These are phyloP conservation scores for Lachancea meyersii DNA, from an alignment of 805 yeast species.

Conservation along the genomic window DNA sequence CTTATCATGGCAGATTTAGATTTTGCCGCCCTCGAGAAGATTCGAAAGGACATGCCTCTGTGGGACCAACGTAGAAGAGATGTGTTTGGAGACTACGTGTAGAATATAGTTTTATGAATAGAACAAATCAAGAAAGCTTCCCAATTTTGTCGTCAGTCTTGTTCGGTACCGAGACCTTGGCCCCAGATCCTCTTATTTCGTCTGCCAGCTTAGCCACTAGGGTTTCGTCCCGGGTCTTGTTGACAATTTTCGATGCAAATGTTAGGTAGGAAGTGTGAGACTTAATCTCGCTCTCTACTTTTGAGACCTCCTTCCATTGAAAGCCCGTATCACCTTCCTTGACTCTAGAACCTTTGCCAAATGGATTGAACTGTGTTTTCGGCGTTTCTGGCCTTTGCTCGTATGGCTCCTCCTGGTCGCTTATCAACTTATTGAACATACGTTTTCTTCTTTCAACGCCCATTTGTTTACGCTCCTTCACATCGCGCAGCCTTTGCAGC, in stretches of 20 bases:
- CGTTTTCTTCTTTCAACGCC: conserved; percentile 54
- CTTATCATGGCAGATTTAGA: conserved; percentile 65
- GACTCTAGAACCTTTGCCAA: conserved; percentile 82
- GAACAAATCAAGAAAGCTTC: not conserved
- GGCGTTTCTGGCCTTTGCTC: conserved; percentile 32
- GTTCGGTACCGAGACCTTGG: conserved; percentile 1
- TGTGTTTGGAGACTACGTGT: conserved; percentile 35
- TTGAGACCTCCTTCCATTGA: conserved; percentile 80
- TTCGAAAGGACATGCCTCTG: conserved; percentile 71
- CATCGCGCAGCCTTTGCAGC: conserved; percentile 69
- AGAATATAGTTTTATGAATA: not conserved
- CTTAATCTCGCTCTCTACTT: conserved; percentile 77
- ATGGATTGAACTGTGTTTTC: conserved; percentile 71
- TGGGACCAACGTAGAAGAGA: conserved; percentile 66
- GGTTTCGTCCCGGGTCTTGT: conserved; percentile 18
- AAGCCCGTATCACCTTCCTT: conserved; percentile 80
- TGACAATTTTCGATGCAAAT: conserved; percentile 58
- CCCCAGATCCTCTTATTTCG: not conserved
- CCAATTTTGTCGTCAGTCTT: conserved; percentile 6
- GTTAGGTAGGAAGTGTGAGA: conserved; percentile 92
- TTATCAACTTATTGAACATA: conserved; percentile 22
- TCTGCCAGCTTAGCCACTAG: conserved; percentile 9
- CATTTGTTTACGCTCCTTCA: conserved; percentile 61
- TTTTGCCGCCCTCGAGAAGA: conserved; percentile 38
- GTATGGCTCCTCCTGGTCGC: conserved; percentile 28